Base-by-base conservation (phyloP, 345 rosid genomes). In the Anacardium occidentale region DNA sequence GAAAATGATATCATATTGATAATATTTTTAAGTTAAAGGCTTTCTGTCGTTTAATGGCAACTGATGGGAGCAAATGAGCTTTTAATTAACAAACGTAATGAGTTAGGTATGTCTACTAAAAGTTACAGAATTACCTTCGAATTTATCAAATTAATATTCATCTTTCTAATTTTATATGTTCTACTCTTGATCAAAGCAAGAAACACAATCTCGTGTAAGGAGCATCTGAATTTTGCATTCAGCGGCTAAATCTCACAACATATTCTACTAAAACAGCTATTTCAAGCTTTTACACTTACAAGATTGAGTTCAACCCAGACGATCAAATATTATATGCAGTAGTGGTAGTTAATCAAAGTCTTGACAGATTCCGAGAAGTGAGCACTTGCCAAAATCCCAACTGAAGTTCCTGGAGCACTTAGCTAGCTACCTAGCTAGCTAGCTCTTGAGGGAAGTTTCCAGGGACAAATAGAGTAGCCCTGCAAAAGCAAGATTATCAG, bases 331-430 rank as follows among this genome's bases (percentile, higher is more conserved):
- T 34, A 53, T 53, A 22, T 12, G 37, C 52, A 55, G 22, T 54
- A n/a, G n/a, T n/a, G n/a, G n/a, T n/a, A n/a, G n/a, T n/a, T 68
- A 42, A 22, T 4, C 44, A 13, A 3, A 10, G 9, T 5, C 1
- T 62, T 84, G 88, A 84, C 88, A 84, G 88, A 80, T 25, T 73
- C 37, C 11, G 77, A 80, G 84, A 80, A 80, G 84, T 80, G 88
- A 84, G 88, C 88, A 82, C 85, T 45, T 71, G 74, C 70, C 26
- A 68, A 40, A 20, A 74, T 45, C 79, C 56, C 26, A 62, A 79
- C 76, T 40, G 75, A 21, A 51, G 59, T 50, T 57, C 21, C 54
- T 10, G 40, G 2, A 1, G 13, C 1, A 22, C 40, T 20, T n/a
- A n/a, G n/a, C n/a, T n/a, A n/a, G n/a, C n/a, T n/a, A n/a, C n/a